A percentile compares a stretch with the other conserved stretches of the same genome.
Conservation (phyloP, 331 rosid species). For the Acacia concinna region DNA sequence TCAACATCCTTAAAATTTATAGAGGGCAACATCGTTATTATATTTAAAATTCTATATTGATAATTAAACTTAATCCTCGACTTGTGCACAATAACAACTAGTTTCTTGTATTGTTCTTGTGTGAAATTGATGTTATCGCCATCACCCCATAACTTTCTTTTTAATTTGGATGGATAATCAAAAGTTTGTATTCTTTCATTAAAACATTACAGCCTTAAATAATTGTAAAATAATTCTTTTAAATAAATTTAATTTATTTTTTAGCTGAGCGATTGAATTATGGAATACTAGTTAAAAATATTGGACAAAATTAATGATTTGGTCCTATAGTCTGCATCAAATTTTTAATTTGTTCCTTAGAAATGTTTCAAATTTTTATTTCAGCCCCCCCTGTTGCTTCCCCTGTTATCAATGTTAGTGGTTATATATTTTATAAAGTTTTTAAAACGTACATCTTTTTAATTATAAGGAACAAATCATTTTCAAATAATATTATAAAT, state of each 20-base stretch:
- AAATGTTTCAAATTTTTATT: too few relatives aligned
- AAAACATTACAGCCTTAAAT: background rate
- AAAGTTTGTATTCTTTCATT: background rate
- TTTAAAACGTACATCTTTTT: too few relatives aligned
- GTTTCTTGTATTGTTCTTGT: background rate
- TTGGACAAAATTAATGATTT: background rate
- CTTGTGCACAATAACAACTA: background rate
- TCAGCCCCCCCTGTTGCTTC: too few relatives aligned
- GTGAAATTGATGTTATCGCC: background rate
- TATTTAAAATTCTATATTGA: background rate
- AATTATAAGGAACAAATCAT: too few relatives aligned
- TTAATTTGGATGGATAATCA: background rate
- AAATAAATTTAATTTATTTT: too few relatives aligned
- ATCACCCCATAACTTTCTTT: background rate
- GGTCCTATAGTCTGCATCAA: background rate
- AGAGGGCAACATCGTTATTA: too few relatives aligned
- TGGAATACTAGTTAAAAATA: too few relatives aligned
- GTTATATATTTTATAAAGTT: background rate
- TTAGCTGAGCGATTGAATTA: background rate
- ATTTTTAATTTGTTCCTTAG: background rate
- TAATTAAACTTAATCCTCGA: background rate
- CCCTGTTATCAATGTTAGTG: too few relatives aligned
- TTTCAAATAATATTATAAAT: too few relatives aligned
- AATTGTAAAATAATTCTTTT: too few relatives aligned
- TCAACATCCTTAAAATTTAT: too few relatives aligned